Conservation (phyloP, 2,329 filamentous ascomycete genomes). For the Fusarium robinianum region DNA sequence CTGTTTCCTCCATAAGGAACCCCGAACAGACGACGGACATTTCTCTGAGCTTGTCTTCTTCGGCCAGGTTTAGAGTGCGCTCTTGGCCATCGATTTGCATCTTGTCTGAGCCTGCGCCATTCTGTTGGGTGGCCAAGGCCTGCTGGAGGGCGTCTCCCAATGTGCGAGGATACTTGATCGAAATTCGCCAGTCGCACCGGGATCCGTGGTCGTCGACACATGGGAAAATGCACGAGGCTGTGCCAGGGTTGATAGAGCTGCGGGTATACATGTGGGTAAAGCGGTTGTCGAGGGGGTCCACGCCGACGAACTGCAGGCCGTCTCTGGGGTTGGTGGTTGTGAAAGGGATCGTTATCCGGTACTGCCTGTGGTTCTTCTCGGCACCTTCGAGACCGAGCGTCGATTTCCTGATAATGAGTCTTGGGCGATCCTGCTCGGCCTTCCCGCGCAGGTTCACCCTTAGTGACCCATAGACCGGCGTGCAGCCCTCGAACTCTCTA, state of each 20-base stretch:
- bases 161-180: conserved; percentile 82
- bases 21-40: conserved; percentile 92
- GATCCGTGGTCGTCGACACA: conserved; percentile 86
- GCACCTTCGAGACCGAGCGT: conserved; percentile 38
- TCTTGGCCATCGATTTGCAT: conserved; percentile 49
- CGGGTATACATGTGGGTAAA: conserved; percentile 93
- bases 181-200: conserved; percentile 84
- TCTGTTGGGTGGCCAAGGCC: conserved; percentile 49
- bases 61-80: conserved; percentile 53
- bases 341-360: conserved; percentile 72
- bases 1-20: conserved; percentile 79
- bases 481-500: conserved; percentile 60
- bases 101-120: conserved; percentile 43
- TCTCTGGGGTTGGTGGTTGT: conserved; percentile 75
- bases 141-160: conserved; percentile 74
- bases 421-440: conserved; percentile 46
- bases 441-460: conserved; percentile 50
- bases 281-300: conserved; percentile 75
- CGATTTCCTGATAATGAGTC: conserved; percentile 52
- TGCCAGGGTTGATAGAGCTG: conserved; percentile 77
- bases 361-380: conserved; percentile 51
- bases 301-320: conserved; percentile 88
- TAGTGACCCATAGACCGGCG: conserved; percentile 59
- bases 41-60: conserved; percentile 86
- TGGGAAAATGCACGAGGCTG: conserved; percentile 85